Conservation (phyloP, 352 stramenopile species). For the Pythium aquatile region DNA sequence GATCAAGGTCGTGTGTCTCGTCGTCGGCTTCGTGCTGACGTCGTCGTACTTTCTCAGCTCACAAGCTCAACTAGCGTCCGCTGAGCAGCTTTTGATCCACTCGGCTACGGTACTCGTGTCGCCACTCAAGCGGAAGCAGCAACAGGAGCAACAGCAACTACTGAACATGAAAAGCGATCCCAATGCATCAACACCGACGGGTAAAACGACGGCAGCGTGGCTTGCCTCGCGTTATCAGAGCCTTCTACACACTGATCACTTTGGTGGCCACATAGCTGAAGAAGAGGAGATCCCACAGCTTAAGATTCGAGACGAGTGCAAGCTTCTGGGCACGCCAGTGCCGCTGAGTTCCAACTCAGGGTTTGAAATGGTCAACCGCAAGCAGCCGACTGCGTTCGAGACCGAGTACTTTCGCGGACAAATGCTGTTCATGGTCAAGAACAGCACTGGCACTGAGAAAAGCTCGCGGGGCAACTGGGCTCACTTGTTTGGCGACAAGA, state of each 20-base stretch:
- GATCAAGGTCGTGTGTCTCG: constrained; percentile 40
- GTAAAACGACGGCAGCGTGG: constrained; percentile 23
- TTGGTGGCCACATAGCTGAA: not conserved
- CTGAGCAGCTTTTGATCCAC: constrained; percentile 25
- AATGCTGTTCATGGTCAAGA: constrained; percentile 39
- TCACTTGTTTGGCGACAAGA: constrained; percentile 38
- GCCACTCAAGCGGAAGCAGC: constrained; percentile 9
- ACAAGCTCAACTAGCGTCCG: constrained; percentile 24
- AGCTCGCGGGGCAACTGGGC: constrained; percentile 22
- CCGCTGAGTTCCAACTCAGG: not conserved
- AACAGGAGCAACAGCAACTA: not conserved
- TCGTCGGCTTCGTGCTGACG: constrained; percentile 37
- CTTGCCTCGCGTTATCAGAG: constrained; percentile 19
- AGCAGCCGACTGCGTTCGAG: constrained; percentile 45
- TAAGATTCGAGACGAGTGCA: constrained; percentile 33
- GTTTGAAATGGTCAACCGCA: constrained; percentile 31
- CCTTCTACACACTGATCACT: constrained; percentile 13
- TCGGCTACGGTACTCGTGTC: constrained; percentile 23
- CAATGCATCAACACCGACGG: constrained; percentile 13
- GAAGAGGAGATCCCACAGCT: constrained; percentile 33
- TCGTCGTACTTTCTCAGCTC: constrained; percentile 38
- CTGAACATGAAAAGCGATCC: constrained; percentile 6
- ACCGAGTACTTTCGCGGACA: constrained; percentile 43
- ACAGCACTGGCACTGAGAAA: not conserved
- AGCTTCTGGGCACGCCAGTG: not conserved